These are phyloP conservation scores for Mycena vulgaris DNA, from an alignment of 768 basidiomycete species.

Conservation along the genomic window DNA sequence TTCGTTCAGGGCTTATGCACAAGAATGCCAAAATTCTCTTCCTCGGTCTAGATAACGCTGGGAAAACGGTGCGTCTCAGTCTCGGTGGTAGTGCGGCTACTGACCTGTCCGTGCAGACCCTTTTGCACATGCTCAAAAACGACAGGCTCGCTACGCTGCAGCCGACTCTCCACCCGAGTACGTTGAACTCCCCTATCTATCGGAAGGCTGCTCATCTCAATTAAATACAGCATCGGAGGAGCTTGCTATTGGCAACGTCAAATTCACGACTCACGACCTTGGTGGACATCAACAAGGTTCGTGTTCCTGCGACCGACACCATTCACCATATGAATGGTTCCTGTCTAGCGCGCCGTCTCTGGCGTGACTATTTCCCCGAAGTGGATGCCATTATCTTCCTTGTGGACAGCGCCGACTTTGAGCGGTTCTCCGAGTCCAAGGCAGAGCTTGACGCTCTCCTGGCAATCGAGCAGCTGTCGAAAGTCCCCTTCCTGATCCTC, in stretches of 20 bases:
- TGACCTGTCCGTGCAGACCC: constrained; percentile 26
- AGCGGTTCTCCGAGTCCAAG: constrained; percentile 96
- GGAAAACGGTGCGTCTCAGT: constrained; percentile 88
- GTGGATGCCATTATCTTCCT: constrained; percentile 99
- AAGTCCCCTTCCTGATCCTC: constrained; percentile 97
- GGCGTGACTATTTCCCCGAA: constrained; percentile 99
- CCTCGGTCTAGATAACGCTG: constrained; percentile 98
- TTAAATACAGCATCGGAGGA: constrained; percentile 92
- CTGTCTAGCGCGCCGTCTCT: constrained; percentile 89
- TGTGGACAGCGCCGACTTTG: constrained; percentile 97
- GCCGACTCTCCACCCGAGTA: constrained; percentile 98
- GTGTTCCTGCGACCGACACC: constrained; percentile 29
- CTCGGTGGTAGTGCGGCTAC: background rate
- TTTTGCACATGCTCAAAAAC: constrained; percentile 98
- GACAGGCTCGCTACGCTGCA: constrained; percentile 97
- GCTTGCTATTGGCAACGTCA: constrained; percentile 97
- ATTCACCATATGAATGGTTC: background rate
- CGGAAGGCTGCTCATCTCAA: constrained; percentile 13
- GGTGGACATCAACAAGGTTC: constrained; percentile 97
- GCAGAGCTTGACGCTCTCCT: constrained; percentile 97
- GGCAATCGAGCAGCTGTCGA: constrained; percentile 93
- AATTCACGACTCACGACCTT: constrained; percentile 98
- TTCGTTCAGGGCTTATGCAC: constrained; percentile 81
- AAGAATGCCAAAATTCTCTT: constrained; percentile 99
- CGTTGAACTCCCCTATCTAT: constrained; percentile 43